A percentile compares a stretch with the other conserved stretches of the same genome.
Conservation (phyloP, 179 eudicot genomes). For the Camellia oleifera region DNA sequence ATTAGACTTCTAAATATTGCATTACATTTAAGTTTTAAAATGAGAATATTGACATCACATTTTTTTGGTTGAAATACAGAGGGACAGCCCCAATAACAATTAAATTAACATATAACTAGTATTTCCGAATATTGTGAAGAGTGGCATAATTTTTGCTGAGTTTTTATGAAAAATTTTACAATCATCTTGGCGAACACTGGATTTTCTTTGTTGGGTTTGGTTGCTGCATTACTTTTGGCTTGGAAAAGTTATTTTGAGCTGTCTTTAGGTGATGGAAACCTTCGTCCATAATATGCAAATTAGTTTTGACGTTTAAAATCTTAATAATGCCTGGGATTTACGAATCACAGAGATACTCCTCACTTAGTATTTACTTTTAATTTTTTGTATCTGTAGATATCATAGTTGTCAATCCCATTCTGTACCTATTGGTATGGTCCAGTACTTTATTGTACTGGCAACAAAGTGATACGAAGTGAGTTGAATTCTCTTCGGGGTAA, state of each 20-base stretch:
- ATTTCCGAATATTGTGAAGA: background rate
- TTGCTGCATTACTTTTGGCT: background rate
- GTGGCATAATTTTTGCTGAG: background rate
- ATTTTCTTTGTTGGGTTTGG: background rate
- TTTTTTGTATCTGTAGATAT: background rate
- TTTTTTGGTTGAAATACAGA: background rate
- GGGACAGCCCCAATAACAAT: background rate
- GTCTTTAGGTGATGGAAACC: background rate
- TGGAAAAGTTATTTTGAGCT: background rate
- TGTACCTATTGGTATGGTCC: too few relatives aligned
- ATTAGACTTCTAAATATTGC: background rate
- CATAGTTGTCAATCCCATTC: too few relatives aligned
- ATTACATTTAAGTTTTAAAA: background rate
- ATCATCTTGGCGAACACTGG: background rate
- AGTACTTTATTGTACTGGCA: too few relatives aligned
- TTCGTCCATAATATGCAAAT: background rate
- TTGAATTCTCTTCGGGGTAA: too few relatives aligned
- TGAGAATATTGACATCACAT: background rate
- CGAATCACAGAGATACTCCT: slow-evolving; percentile 1
- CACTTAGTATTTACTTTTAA: too few relatives aligned
- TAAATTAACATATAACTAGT: background rate
- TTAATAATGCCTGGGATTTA: background rate
- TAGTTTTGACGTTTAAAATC: background rate
- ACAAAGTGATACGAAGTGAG: too few relatives aligned
- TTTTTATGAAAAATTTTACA: background rate